Conservation (phyloP, 2,329 filamentous ascomycete genomes). For the Microsporum ferrugineum region DNA sequence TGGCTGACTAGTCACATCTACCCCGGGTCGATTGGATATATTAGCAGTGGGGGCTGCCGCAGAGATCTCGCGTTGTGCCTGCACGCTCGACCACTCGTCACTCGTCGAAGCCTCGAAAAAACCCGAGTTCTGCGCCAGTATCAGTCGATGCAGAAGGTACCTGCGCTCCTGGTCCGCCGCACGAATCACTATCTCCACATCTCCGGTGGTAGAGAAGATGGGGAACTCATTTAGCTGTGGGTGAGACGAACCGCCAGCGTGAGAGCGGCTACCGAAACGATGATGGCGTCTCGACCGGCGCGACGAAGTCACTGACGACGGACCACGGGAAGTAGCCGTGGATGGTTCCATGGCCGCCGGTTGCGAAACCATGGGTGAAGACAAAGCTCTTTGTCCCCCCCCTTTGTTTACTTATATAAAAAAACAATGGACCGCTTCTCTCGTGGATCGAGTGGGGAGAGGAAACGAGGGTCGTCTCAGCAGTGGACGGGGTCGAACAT, state of each 20-base stretch:
- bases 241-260: constrained; percentile 59
- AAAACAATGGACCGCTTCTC: neutral
- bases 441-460: neutral
- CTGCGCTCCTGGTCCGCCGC: constrained; percentile 60
- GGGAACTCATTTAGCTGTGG: constrained; percentile 82
- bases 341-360: constrained; percentile 41
- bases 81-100: constrained; percentile 56
- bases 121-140: constrained; percentile 77
- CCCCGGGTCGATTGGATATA: neutral
- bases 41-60: neutral
- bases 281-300: constrained; percentile 47
- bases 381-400: neutral
- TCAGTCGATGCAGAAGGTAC: constrained; percentile 79
- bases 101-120: constrained; percentile 85
- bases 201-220: constrained; percentile 76
- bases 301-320: constrained; percentile 52
- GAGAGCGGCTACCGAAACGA: constrained; percentile 63
- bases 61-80: constrained; percentile 17
- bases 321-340: constrained; percentile 46
- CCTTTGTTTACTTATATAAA: neutral
- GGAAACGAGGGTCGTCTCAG: neutral
- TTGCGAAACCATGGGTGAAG: constrained; percentile 30
- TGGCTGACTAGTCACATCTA: constrained; percentile 36
- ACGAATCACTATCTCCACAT: constrained; percentile 78
- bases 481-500: neutral